Conservation (phyloP, 805 yeast genomes). For the Metschnikowia continentalis region DNA sequence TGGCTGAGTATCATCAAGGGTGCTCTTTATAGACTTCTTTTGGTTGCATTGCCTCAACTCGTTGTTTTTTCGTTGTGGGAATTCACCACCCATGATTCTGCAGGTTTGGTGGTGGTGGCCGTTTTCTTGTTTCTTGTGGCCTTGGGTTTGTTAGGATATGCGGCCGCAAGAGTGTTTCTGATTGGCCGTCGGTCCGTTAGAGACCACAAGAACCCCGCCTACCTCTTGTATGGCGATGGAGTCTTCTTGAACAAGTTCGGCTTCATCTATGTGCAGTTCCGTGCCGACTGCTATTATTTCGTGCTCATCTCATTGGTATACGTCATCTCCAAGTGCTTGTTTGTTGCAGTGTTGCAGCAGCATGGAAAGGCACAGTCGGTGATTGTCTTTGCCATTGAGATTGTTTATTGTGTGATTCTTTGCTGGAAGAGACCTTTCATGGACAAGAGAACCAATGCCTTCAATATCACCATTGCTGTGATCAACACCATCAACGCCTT, state of each 20-base stretch:
- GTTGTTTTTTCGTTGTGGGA: constrained; percentile 85
- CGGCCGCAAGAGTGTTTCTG: constrained; percentile 67
- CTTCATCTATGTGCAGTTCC: constrained; percentile 84
- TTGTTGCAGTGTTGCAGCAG: constrained; percentile 81
- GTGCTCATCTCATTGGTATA: constrained; percentile 61
- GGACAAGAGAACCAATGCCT: constrained; percentile 92
- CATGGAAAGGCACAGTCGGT: constrained; percentile 82
- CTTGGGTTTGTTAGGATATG: constrained; percentile 60
- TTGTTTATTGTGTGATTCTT: constrained; percentile 59
- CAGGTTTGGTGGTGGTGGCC: constrained; percentile 79
- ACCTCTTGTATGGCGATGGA: constrained; percentile 80
- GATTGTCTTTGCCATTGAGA: constrained; percentile 69
- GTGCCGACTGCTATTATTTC: constrained; percentile 86
- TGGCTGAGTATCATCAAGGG: constrained; percentile 90
- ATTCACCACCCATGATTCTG: constrained; percentile 75
- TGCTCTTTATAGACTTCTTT: constrained; percentile 73
- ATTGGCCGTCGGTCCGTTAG: constrained; percentile 68
- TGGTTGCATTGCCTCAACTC: constrained; percentile 85
- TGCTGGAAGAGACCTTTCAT: constrained; percentile 81
- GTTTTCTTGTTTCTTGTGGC: constrained; percentile 59
- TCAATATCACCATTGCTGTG: constrained; percentile 80
- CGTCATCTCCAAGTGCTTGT: constrained; percentile 66
- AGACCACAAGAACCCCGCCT: constrained; percentile 87
- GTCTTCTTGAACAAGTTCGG: constrained; percentile 82
- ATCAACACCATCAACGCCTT: constrained; percentile 78